These are phyloP conservation scores for Gloeophyllum trabeum DNA, from an alignment of 768 basidiomycete genomes.

Conservation along the genomic window DNA sequence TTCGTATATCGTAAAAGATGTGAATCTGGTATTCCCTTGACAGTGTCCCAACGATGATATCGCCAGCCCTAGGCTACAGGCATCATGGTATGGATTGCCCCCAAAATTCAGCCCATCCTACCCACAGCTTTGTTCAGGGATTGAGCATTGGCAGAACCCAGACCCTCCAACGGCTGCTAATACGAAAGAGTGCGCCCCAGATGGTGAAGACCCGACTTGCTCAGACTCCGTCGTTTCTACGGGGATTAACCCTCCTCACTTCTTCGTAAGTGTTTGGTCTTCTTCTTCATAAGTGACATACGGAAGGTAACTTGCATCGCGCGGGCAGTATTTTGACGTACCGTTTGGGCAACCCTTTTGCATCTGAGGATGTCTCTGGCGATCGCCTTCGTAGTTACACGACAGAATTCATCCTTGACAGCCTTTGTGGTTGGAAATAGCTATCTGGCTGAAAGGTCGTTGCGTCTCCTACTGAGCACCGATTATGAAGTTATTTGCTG, in stretches of 20 bases:
- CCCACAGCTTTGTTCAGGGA: slow-evolving; percentile 17
- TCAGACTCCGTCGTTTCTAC: slow-evolving; percentile 34
- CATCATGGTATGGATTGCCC: slow-evolving; percentile 31
- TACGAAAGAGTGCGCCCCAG: slow-evolving; percentile 27
- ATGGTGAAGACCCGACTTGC: slow-evolving; percentile 38
- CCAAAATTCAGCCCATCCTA: not conserved
- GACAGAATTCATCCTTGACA: too few species aligned
- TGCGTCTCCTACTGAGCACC: too few species aligned
- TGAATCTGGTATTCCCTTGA: not conserved
- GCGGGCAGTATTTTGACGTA: not conserved
- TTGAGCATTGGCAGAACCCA: slow-evolving; percentile 38
- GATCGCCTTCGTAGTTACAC: too few species aligned
- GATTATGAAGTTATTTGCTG: too few species aligned
- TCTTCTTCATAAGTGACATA: not conserved
- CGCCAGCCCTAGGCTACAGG: slow-evolving; percentile 33
- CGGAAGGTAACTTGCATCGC: not conserved
- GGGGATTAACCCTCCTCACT: slow-evolving; percentile 34
- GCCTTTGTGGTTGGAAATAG: too few species aligned
- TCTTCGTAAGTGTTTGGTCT: not conserved
- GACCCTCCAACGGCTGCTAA: slow-evolving; percentile 30
- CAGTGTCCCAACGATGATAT: slow-evolving; percentile 43
- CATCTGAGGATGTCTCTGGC: slow-evolving; percentile 1
- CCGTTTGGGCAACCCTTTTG: not conserved
- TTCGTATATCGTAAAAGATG: not conserved
- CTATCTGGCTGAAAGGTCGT: too few species aligned